phyloP scores from a whole-genome alignment of 352 stramenopile species.

The Pythium oligandrum region DNA sequence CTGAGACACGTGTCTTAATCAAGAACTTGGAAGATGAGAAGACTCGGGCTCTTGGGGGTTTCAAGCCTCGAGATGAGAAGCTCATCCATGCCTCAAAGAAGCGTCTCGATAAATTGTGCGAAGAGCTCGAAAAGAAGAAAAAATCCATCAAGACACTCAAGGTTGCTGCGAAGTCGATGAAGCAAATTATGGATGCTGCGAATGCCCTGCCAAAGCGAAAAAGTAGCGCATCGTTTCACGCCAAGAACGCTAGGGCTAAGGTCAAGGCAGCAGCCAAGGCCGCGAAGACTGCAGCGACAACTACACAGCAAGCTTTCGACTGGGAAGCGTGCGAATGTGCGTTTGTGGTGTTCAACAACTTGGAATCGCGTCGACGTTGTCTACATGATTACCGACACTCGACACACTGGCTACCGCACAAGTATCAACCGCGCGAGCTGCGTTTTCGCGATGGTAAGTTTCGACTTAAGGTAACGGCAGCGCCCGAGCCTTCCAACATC shows the following conservation, averaged over 20 bases:
- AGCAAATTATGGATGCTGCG: background rate
- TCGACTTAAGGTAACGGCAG: constrained; percentile 15
- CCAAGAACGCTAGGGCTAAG: background rate
- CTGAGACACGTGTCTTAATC: constrained; percentile 2
- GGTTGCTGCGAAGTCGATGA: background rate
- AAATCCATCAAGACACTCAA: constrained; percentile 13
- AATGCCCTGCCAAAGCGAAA: background rate
- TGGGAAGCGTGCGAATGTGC: constrained; percentile 21
- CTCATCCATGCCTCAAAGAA: constrained; percentile 1
- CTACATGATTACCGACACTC: constrained; percentile 31
- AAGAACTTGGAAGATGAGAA: constrained; percentile 1
- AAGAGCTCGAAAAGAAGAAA: constrained; percentile 7
- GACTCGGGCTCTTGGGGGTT: background rate
- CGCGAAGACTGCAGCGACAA: background rate
- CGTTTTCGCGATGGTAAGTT: constrained; percentile 15
- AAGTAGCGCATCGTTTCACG: background rate
- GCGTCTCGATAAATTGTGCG: constrained; percentile 1
- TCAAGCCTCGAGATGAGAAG: background rate
- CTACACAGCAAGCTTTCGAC: constrained; percentile 1
- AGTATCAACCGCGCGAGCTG: constrained; percentile 14
- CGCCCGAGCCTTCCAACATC: constrained; percentile 34
- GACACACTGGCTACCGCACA: constrained; percentile 8
- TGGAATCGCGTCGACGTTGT: constrained; percentile 25
- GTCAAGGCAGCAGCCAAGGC: background rate
- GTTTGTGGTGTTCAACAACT: constrained; percentile 42